A percentile compares a stretch with the other conserved stretches of the same genome.
These are phyloP conservation scores for Neurospora sp. DNA, from an alignment of 495 filamentous ascomycete genomes.

Conservation along the genomic window DNA sequence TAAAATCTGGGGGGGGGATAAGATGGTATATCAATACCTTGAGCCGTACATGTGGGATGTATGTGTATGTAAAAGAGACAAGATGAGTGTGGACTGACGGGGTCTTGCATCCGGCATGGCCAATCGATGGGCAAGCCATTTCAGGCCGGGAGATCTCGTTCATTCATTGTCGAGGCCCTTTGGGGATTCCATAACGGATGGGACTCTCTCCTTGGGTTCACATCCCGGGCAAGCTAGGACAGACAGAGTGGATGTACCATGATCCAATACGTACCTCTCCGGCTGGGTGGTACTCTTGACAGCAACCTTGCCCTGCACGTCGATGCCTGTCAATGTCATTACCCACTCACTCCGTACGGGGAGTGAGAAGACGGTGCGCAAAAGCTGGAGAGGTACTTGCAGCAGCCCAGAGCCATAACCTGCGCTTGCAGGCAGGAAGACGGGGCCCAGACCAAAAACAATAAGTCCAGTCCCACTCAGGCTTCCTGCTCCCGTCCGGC, in stretches of 20 bases:
- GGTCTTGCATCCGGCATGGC: conserved; percentile 13
- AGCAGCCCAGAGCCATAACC: not conserved
- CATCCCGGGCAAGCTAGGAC: not conserved
- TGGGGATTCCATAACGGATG: not conserved
- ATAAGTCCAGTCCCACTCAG: not conserved
- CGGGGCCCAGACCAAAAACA: not conserved
- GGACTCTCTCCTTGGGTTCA: not conserved
- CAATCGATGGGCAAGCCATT: conserved; percentile 16
- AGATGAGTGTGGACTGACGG: not conserved
- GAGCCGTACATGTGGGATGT: conserved; percentile 2
- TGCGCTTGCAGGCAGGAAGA: not conserved
- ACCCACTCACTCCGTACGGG: not conserved
- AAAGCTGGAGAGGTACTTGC: not conserved
- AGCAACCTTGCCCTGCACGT: not conserved
- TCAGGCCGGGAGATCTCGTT: conserved; percentile 14
- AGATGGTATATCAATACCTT: conserved; percentile 16
- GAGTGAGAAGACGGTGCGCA: not conserved
- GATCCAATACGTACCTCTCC: not conserved
- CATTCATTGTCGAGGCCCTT: conserved; percentile 5
- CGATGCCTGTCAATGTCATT: not conserved
- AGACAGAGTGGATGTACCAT: conserved; percentile 2
- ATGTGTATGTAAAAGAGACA: not conserved
- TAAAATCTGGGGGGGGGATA: conserved; percentile 6
- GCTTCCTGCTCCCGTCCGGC: not conserved
- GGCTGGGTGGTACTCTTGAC: not conserved